Percentiles rank a stretch among this genome's conserved stretches.
These are phyloP conservation scores for Earliella scabrosa DNA, from an alignment of 1,284 basidiomycete genomes.

Conservation along the genomic window DNA sequence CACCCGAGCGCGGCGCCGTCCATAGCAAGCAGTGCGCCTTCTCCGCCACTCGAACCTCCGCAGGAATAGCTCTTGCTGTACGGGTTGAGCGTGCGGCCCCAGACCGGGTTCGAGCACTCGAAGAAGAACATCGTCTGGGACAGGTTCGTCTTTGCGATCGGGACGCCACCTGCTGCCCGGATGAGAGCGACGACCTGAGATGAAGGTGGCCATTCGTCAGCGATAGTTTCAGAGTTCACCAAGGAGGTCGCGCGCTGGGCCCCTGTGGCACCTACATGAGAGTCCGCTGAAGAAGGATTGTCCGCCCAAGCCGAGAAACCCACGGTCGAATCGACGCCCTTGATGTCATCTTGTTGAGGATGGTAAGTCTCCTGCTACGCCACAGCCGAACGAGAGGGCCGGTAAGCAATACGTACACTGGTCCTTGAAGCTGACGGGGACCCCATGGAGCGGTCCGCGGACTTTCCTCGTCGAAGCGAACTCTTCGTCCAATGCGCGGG, in stretches of 20 bases:
- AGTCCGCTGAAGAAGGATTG: slow-evolving; percentile 58
- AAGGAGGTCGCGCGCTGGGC: no score
- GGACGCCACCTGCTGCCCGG: slow-evolving; percentile 55
- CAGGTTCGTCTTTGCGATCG: slow-evolving; percentile 79
- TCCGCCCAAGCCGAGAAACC: slow-evolving; percentile 78
- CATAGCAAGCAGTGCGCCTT: slow-evolving; percentile 74
- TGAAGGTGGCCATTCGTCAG: no score
- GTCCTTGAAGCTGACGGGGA: slow-evolving; percentile 83
- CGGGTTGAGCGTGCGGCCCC: slow-evolving; percentile 78
- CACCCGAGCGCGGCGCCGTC: slow-evolving; percentile 81
- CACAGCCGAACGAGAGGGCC: neutral
- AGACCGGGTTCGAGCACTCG: slow-evolving; percentile 87
- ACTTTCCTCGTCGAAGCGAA: slow-evolving; percentile 63
- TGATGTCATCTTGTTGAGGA: slow-evolving; percentile 48
- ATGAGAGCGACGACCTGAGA: slow-evolving; percentile 50
- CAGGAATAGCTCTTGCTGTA: slow-evolving; percentile 65
- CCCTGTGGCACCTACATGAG: slow-evolving; percentile 31
- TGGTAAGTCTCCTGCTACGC: slow-evolving; percentile 1
- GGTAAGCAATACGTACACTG: slow-evolving; percentile 48
- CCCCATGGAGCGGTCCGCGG: slow-evolving; percentile 78
- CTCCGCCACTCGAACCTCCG: slow-evolving; percentile 86
- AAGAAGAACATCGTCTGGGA: slow-evolving; percentile 86
- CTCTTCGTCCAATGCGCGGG: slow-evolving; percentile 66
- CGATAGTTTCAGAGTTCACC: no score
- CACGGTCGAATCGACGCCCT: slow-evolving; percentile 69